phyloP scores from a whole-genome alignment of 495 filamentous ascomycete species.

The Hypoxylon perforatum region DNA sequence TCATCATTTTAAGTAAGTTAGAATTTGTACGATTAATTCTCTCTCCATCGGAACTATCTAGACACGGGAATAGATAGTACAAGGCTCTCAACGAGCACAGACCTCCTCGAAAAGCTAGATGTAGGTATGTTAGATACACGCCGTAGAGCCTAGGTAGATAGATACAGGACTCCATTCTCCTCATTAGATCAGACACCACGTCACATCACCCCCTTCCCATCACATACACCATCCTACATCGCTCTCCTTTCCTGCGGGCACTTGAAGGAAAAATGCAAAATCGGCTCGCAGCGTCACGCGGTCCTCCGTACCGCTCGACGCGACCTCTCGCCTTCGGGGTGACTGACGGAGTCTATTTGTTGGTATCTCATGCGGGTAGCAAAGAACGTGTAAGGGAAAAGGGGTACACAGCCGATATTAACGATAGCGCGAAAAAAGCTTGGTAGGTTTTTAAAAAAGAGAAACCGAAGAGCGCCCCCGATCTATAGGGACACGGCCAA shows the following conservation, averaged over 20 bases:
- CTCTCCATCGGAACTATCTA: slow-evolving; percentile 2
- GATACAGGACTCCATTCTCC: slow-evolving; percentile 19
- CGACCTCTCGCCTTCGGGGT: neutral
- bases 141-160: slow-evolving; percentile 15
- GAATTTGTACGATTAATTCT: slow-evolving; percentile 39
- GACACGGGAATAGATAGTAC: slow-evolving; percentile 25
- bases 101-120: slow-evolving; percentile 9
- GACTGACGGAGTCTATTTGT: slow-evolving; percentile 25
- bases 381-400: slow-evolving; percentile 17
- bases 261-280: slow-evolving; percentile 7
- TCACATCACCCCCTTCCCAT: slow-evolving; percentile 1
- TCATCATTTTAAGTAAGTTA: neutral
- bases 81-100: slow-evolving; percentile 1
- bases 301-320: slow-evolving; percentile 20
- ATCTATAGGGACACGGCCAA: slow-evolving; percentile 27
- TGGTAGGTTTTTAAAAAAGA: slow-evolving; percentile 8
- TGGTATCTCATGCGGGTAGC: slow-evolving; percentile 39
- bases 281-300: slow-evolving; percentile 12
- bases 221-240: neutral
- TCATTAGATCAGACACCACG: neutral
- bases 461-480: slow-evolving; percentile 14
- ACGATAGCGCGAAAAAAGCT: slow-evolving; percentile 5
- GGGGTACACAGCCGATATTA: slow-evolving; percentile 23
- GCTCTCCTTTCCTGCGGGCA: slow-evolving; percentile 1
- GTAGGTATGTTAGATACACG: slow-evolving; percentile 28